These are phyloP conservation scores for Ensete ventricosum DNA, from an alignment of 176 grass and related monocot species.

Conservation along the genomic window DNA sequence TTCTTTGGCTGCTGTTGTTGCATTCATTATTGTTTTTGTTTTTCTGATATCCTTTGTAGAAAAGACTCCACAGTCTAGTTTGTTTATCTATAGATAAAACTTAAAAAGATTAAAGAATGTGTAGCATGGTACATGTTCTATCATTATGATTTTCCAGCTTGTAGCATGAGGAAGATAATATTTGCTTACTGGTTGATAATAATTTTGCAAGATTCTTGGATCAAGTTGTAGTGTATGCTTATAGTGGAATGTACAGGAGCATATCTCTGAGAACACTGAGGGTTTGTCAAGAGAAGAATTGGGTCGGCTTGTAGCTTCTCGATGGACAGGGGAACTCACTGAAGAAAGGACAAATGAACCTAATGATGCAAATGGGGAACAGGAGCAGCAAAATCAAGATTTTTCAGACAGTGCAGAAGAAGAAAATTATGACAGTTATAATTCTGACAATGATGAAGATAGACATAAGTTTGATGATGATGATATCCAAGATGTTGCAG, in stretches of 20 bases:
- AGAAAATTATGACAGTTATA: slow-evolving; percentile 43
- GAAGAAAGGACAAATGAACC: slow-evolving; percentile 31
- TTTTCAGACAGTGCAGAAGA: slow-evolving; percentile 39
- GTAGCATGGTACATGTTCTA: neutral
- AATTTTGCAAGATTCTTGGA: neutral
- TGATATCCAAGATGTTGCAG: slow-evolving; percentile 39
- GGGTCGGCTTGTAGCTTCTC: slow-evolving; percentile 81
- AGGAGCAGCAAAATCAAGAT: slow-evolving; percentile 30
- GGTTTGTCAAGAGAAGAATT: slow-evolving; percentile 86
- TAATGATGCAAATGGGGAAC: slow-evolving; percentile 33
- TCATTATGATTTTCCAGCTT: neutral
- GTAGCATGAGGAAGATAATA: neutral
- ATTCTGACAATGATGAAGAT: slow-evolving; percentile 41
- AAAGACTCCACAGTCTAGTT: no score
- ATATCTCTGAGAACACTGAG: slow-evolving; percentile 37
- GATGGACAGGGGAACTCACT: slow-evolving; percentile 64
- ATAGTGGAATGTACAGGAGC: slow-evolving; percentile 39
- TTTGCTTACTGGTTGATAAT: neutral
- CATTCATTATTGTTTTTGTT: no score
- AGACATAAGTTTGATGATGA: slow-evolving; percentile 41
- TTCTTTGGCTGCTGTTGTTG: no score
- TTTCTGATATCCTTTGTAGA: no score
- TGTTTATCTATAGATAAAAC: no score
- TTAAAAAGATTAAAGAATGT: neutral
- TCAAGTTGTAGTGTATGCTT: neutral